Conservation (phyloP, 805 yeast species). For the Lachancea mirantina region DNA sequence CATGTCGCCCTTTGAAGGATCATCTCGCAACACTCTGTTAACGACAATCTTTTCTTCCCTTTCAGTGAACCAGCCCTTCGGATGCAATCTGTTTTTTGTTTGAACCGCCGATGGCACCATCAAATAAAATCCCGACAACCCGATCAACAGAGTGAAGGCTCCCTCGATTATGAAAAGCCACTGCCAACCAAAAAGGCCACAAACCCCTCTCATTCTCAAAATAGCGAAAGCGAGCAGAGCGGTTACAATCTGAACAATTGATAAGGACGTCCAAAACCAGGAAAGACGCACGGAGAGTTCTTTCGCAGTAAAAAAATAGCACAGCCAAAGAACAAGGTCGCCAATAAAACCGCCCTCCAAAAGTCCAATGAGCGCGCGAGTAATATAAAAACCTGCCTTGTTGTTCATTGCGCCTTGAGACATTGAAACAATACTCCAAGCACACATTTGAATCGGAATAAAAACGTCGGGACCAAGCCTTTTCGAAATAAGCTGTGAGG, state of each 20-base stretch:
- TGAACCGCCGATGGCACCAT: slow-evolving; percentile 56
- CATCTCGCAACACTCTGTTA: slow-evolving; percentile 54
- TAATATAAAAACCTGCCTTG: slow-evolving; percentile 38
- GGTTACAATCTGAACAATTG: slow-evolving; percentile 40
- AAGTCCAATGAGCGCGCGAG: slow-evolving; percentile 46
- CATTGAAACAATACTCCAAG: slow-evolving; percentile 52
- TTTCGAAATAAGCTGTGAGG: slow-evolving; percentile 57
- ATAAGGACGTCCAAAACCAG: slow-evolving; percentile 51
- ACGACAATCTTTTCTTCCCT: slow-evolving; percentile 53
- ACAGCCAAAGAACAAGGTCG: slow-evolving; percentile 55
- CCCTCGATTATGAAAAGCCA: slow-evolving; percentile 68
- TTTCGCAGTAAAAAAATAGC: slow-evolving; percentile 55
- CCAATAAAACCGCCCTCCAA: slow-evolving; percentile 65
- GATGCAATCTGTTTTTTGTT: slow-evolving; percentile 43
- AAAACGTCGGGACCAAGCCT: slow-evolving; percentile 54
- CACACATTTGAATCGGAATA: slow-evolving; percentile 51
- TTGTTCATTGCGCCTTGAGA: slow-evolving; percentile 41
- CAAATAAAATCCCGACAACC: slow-evolving; percentile 38
- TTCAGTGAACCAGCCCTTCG: slow-evolving; percentile 49
- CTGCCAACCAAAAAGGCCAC: slow-evolving; percentile 51
- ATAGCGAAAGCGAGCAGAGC: slow-evolving; percentile 50
- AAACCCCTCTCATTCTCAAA: slow-evolving; percentile 42
- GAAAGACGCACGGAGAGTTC: slow-evolving; percentile 57
- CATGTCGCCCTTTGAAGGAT: slow-evolving; percentile 64
- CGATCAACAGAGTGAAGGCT: slow-evolving; percentile 46